Conservation (phyloP, 768 basidiomycete genomes). For the Termitomyces sp. region DNA sequence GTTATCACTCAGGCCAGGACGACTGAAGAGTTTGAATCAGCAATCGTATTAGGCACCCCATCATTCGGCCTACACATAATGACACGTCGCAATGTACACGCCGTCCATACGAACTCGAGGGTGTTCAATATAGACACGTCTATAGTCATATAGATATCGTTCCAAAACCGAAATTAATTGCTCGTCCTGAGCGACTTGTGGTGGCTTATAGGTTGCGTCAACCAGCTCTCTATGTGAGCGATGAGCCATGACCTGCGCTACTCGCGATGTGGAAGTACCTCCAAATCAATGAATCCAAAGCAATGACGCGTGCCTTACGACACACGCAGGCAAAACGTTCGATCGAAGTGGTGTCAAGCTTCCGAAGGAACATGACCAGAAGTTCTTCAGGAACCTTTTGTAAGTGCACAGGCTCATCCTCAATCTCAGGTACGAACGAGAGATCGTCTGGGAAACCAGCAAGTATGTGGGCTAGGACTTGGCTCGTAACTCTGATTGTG, state of each 20-base stretch:
- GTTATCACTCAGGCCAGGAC: conserved; percentile 68
- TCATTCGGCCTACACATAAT: conserved; percentile 64
- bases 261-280: conserved; percentile 40
- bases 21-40: background rate
- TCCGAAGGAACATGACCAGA: conserved; percentile 58
- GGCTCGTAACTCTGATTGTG: conserved; percentile 25
- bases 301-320: conserved; percentile 70
- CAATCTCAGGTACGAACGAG: conserved; percentile 66
- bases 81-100: conserved; percentile 88
- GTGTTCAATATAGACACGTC: conserved; percentile 77
- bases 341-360: conserved; percentile 60
- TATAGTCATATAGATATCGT: conserved; percentile 58
- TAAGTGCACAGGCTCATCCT: conserved; percentile 51
- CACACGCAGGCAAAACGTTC: conserved; percentile 75
- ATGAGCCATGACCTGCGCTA: background rate
- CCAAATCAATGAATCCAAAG: conserved; percentile 70
- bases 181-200: conserved; percentile 59
- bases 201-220: conserved; percentile 60
- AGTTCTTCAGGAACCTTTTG: conserved; percentile 72
- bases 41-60: background rate
- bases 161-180: conserved; percentile 44
- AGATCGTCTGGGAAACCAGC: conserved; percentile 42
- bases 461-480: conserved; percentile 42
- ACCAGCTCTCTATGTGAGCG: conserved; percentile 54
- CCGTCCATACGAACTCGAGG: conserved; percentile 84